These are phyloP conservation scores for Tolypocladium ovalisporum DNA, from an alignment of 2,329 filamentous ascomycete species.

Conservation along the genomic window DNA sequence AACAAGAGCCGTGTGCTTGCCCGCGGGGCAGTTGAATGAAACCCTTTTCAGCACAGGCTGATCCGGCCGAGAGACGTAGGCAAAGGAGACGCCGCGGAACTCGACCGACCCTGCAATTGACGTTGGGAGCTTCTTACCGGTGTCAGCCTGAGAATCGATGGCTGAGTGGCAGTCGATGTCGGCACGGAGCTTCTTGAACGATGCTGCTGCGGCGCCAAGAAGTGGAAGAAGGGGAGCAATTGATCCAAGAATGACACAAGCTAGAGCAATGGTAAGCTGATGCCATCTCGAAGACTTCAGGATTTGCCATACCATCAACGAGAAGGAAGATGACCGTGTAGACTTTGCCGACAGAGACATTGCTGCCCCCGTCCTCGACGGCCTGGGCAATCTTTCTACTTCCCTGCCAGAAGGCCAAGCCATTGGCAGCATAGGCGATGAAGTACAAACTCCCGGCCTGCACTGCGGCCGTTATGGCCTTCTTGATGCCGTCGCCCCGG, in stretches of 20 bases:
- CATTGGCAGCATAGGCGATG: conserved; percentile 56
- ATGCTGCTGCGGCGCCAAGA: conserved; percentile 44
- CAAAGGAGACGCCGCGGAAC: conserved; percentile 32
- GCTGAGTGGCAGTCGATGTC: conserved; percentile 42
- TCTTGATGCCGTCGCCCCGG: conserved; percentile 43
- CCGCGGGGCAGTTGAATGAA: conserved; percentile 34
- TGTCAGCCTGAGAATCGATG: conserved; percentile 30
- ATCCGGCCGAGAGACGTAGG: conserved; percentile 31
- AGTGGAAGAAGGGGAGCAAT: conserved; percentile 53
- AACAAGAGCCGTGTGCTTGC: conserved; percentile 44
- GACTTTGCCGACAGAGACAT: conserved; percentile 32
- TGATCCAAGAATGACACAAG: conserved; percentile 50
- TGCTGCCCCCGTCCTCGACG: conserved; percentile 19
- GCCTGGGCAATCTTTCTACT: conserved; percentile 37
- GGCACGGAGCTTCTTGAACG: conserved; percentile 45
- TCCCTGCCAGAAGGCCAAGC: conserved; percentile 58
- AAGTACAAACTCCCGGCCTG: conserved; percentile 56
- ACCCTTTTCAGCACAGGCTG: conserved; percentile 30
- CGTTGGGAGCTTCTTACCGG: conserved; percentile 30
- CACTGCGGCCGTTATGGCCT: conserved; percentile 42
- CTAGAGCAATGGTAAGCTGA: conserved; percentile 10
- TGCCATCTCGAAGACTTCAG: neutral
- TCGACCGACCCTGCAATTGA: conserved; percentile 25
- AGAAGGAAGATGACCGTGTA: conserved; percentile 57
- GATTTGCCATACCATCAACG: conserved; percentile 37